Conservation (phyloP, 805 yeast genomes). For the Saccharomyces paradoxus region DNA sequence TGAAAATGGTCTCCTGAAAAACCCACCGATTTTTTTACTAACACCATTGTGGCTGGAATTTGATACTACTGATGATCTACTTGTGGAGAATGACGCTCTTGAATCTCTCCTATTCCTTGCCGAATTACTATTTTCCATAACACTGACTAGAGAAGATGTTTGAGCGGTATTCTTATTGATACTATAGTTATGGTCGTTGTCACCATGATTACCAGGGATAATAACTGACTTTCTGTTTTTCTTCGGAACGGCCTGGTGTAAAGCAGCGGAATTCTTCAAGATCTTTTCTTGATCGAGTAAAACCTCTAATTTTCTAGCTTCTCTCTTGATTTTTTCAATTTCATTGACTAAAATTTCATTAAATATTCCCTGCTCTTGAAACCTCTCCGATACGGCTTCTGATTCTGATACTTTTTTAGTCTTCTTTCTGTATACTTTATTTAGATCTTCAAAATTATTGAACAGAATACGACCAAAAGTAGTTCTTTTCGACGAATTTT, state of each 20-base stretch:
- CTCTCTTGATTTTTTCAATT: slow-evolving; percentile 44
- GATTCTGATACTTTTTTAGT: slow-evolving; percentile 36
- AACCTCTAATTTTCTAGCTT: slow-evolving; percentile 38
- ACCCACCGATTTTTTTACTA: slow-evolving; percentile 46
- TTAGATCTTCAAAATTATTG: slow-evolving; percentile 27
- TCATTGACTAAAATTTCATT: slow-evolving; percentile 40
- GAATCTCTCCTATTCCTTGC: slow-evolving; percentile 23
- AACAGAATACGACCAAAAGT: slow-evolving; percentile 16
- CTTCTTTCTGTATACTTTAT: slow-evolving; percentile 12
- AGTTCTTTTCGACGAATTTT: not conserved
- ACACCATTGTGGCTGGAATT: slow-evolving; percentile 21
- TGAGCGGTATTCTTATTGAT: not conserved
- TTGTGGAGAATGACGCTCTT: slow-evolving; percentile 7
- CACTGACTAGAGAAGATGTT: slow-evolving; percentile 3
- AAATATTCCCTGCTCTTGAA: slow-evolving; percentile 37
- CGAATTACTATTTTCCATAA: slow-evolving; percentile 6
- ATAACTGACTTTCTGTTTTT: slow-evolving; percentile 15
- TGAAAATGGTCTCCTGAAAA: slow-evolving; percentile 58
- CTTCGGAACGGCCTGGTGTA: slow-evolving; percentile 23
- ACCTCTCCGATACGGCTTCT: slow-evolving; percentile 36
- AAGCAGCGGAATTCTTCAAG: slow-evolving; percentile 25
- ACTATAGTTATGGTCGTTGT: slow-evolving; percentile 6
- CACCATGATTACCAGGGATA: slow-evolving; percentile 6
- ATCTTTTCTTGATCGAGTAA: slow-evolving; percentile 33
- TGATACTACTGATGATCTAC: slow-evolving; percentile 17